These are phyloP conservation scores for Haematococcus lacustris DNA, from an alignment of 139 green algal species.

Conservation along the genomic window DNA sequence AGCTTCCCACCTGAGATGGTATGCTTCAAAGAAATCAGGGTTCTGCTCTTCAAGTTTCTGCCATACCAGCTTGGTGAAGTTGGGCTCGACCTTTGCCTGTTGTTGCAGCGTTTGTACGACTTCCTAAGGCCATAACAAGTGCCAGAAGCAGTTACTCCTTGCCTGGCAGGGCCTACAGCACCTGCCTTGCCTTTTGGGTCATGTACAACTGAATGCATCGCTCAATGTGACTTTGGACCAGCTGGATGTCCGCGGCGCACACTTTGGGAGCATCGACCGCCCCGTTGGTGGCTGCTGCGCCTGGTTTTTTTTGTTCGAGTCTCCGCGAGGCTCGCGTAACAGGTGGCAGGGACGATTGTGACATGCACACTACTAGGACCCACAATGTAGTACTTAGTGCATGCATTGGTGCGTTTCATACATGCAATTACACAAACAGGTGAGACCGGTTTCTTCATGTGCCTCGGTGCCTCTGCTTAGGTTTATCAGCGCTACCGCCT, in stretches of 20 bases:
- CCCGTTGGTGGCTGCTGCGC: too few species aligned
- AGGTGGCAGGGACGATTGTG: too few species aligned
- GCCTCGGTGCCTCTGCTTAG: too few species aligned
- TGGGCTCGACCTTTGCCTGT: slow-evolving; percentile 71
- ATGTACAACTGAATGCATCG: slow-evolving; percentile 90
- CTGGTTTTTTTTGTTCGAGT: too few species aligned
- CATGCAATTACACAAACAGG: too few species aligned
- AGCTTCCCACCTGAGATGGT: slow-evolving; percentile 66
- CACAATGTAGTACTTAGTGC: too few species aligned
- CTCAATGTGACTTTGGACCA: slow-evolving; percentile 92
- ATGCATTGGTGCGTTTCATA: too few species aligned
- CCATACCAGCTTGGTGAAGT: slow-evolving; percentile 86
- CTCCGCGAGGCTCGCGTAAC: too few species aligned
- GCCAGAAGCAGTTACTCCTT: background rate
- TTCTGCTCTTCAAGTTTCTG: slow-evolving; percentile 94
- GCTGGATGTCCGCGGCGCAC: slow-evolving; percentile 67
- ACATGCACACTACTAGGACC: too few species aligned
- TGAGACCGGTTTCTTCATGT: too few species aligned
- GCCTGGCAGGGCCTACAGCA: background rate
- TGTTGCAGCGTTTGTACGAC: slow-evolving; percentile 17
- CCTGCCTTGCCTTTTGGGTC: slow-evolving; percentile 51
- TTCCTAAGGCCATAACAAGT: slow-evolving; percentile 1
- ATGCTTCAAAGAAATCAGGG: slow-evolving; percentile 79
- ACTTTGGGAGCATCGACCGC: too few species aligned
- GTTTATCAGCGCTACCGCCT: too few species aligned